phyloP scores from a whole-genome alignment of 2,329 filamentous ascomycete genomes.

The Cylindrodendrum hubeiense region DNA sequence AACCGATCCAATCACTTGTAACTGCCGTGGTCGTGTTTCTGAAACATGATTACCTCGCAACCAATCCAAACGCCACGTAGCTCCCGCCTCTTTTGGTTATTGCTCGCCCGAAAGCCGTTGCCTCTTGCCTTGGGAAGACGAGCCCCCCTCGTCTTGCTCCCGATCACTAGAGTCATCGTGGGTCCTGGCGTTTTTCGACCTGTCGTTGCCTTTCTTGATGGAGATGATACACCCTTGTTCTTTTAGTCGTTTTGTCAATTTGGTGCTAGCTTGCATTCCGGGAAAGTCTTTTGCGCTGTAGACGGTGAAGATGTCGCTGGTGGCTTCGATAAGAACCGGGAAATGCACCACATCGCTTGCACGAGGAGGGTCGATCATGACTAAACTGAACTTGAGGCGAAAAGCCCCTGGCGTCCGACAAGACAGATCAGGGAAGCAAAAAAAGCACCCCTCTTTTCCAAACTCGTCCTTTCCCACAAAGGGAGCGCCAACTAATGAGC shows the following conservation, averaged over 20 bases:
- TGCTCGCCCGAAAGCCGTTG: conserved; percentile 35
- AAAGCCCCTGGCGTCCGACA: conserved; percentile 84
- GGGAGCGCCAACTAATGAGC: conserved; percentile 80
- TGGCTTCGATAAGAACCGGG: conserved; percentile 63
- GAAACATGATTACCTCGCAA: conserved; percentile 13
- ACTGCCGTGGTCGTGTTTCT: conserved; percentile 25
- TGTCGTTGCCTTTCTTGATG: conserved; percentile 87
- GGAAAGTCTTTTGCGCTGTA: conserved; percentile 90
- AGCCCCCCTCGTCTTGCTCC: conserved; percentile 51
- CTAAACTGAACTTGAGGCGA: conserved; percentile 78
- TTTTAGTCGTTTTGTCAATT: conserved; percentile 79
- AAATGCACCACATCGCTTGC: conserved; percentile 61
- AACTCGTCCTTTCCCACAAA: conserved; percentile 83
- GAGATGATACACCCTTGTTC: conserved; percentile 86
- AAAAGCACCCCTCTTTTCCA: conserved; percentile 82
- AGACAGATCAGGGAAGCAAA: conserved; percentile 86
- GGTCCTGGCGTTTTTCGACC: conserved; percentile 54
- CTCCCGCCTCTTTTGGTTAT: conserved; percentile 21
- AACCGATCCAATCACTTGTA: conserved; percentile 13
- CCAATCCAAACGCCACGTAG: conserved; percentile 33
- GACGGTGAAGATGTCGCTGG: conserved; percentile 81
- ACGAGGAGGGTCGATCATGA: conserved; percentile 74
- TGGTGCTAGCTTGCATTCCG: conserved; percentile 83
- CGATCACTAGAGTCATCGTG: conserved; percentile 61
- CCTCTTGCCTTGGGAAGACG: conserved; percentile 37